These are phyloP conservation scores for Saxophila tyrrhenica DNA, from an alignment of 495 filamentous ascomycete species.

Conservation along the genomic window DNA sequence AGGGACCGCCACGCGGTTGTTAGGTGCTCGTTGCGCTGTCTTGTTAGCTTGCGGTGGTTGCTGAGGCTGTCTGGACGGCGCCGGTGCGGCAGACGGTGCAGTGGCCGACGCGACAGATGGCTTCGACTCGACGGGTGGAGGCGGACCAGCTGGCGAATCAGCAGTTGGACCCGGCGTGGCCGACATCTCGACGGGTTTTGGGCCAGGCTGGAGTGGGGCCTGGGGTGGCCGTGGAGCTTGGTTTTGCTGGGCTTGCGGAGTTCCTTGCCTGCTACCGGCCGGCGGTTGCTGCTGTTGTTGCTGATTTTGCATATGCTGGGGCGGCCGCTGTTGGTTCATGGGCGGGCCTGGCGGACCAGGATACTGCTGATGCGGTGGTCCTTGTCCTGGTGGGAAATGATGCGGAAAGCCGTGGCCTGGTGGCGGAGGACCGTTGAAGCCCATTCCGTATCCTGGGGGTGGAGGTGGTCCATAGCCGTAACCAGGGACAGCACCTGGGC, in stretches of 20 bases:
- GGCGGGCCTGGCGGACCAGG: constrained; percentile 36
- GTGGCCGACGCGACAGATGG: constrained; percentile 28
- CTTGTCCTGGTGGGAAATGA: constrained; percentile 25
- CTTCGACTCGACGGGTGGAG: constrained; percentile 35
- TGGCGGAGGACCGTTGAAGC: constrained; percentile 8
- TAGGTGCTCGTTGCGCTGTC: constrained; percentile 40
- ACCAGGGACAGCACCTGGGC: constrained; percentile 35
- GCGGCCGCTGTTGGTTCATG: constrained; percentile 4
- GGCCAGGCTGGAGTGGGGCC: background rate
- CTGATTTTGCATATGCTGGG: constrained; percentile 4
- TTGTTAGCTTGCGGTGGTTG: constrained; percentile 57
- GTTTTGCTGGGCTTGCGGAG: constrained; percentile 11
- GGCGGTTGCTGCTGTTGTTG: constrained; percentile 42
- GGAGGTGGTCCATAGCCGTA: constrained; percentile 52
- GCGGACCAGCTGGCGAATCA: constrained; percentile 21
- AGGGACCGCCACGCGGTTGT: constrained; percentile 49
- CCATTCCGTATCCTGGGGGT: constrained; percentile 30
- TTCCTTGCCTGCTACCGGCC: constrained; percentile 20
- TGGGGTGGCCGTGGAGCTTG: constrained; percentile 10
- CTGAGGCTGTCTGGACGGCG: constrained; percentile 32
- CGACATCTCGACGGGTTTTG: constrained; percentile 18
- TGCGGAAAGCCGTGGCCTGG: constrained; percentile 70
- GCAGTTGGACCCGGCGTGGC: constrained; percentile 16
- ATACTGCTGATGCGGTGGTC: constrained; percentile 24
- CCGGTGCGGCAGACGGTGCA: constrained; percentile 22